Evolutionary conservation across 108 stramenopile genomes (phyloP).

Genomic region (Pinguiococcus pyrenoidosus): DNA sequence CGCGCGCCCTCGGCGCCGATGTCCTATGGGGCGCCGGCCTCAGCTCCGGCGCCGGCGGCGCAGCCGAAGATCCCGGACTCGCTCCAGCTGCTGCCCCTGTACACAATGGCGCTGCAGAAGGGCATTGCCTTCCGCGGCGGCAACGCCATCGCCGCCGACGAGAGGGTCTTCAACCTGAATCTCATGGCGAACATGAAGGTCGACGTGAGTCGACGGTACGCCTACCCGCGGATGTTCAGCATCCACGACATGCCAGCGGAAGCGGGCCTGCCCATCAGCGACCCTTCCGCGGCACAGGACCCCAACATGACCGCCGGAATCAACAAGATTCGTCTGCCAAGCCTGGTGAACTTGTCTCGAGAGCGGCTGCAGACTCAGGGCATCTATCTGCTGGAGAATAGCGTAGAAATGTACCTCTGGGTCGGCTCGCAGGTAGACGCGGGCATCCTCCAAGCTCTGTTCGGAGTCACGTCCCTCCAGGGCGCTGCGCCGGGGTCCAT

Average conservation of each 20-base stretch:
- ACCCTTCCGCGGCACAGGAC: conserved; percentile 6
- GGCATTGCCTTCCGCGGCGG: conserved; percentile 89
- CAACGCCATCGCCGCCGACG: conserved; percentile 83
- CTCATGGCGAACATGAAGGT: conserved; percentile 63
- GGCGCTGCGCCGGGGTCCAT: too few relatives aligned
- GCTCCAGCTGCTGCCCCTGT: conserved; percentile 77
- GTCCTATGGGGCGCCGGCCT: conserved; percentile 52
- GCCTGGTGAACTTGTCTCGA: conserved; percentile 55
- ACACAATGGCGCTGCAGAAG: conserved; percentile 87
- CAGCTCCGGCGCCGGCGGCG: conserved; percentile 16
- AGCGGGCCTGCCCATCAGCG: conserved; percentile 34
- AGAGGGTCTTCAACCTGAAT: conserved; percentile 65
- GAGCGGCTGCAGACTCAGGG: conserved; percentile 62
- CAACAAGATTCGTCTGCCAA: conserved; percentile 57
- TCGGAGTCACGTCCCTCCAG: too few relatives aligned
- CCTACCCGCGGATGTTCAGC: conserved; percentile 88
- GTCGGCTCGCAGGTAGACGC: too few relatives aligned
- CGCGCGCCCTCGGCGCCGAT: conserved; percentile 8
- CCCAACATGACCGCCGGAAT: conserved; percentile 36
- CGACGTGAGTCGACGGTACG: conserved; percentile 50
- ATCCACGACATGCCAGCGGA: conserved; percentile 69
- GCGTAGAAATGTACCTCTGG: conserved; percentile 82
- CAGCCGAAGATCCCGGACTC: conserved; percentile 43
- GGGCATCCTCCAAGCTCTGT: too few relatives aligned
- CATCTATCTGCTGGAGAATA: conserved; percentile 79